Evolutionary conservation across 2,329 filamentous ascomycete genomes (phyloP), one percentile per base, ranked within the genome.

Genomic region (Xylariaceae sp.): DNA sequence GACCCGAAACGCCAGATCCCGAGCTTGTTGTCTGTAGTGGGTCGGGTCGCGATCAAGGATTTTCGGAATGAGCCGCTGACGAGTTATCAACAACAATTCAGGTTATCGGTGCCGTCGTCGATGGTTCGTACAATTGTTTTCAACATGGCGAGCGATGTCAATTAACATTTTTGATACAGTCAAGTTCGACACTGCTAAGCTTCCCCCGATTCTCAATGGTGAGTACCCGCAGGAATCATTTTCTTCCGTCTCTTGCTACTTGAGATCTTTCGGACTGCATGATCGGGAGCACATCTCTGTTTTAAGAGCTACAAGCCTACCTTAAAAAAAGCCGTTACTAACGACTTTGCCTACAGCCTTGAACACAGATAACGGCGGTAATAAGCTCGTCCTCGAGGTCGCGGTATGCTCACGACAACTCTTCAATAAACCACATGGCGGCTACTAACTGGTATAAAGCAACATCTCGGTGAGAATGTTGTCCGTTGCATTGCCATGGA

Each of bases 401-500:
- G 79, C 93, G 67, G 91, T 96, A 95, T 59, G 77, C 42, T 44
- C 42, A 34, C 46, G 21, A 36, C 32, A n/a, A n/a, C n/a, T n/a
- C n/a, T n/a, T n/a, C n/a, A n/a, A n/a, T n/a, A n/a, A n/a, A n/a
- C n/a, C n/a, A n/a, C n/a, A n/a, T n/a, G n/a, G n/a, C 37, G 42
- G 52, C 64, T 77, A 58, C 80, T 69, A 58, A 55, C 37, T 22
- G 32, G 52, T 17, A 41, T 50, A 60, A 64, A 96, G 90, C 93
- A 98, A 96, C 93, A 97, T 84, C 78, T 98, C 74, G 93, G 93
- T 79, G 88, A 98, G 81, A 95, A 89, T 80, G 88, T 96, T 70
- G 93, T 98, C 73, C 86, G 93, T 75, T 95, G 89, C 75, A 98
- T 98, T 95, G 93, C 93, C 76, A 98, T 98, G 93, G 93, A 98